phyloP scores from a whole-genome alignment of 495 filamentous ascomycete genomes.

The Penicillium bovifimosum region DNA sequence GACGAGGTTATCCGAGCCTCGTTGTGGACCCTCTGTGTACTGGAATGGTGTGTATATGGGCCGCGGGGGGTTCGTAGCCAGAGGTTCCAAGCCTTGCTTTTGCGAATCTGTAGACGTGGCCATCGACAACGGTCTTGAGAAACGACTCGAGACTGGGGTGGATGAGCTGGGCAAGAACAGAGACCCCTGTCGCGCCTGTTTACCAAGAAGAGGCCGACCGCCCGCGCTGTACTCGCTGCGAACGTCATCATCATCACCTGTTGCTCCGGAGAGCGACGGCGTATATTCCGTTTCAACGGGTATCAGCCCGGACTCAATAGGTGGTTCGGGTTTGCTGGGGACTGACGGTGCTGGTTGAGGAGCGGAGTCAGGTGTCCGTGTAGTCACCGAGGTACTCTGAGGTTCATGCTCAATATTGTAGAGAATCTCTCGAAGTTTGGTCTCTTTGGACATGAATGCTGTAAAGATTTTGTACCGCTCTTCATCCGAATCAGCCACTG shows the following conservation, averaged over 20 bases:
- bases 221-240: slow-evolving; percentile 42
- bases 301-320: slow-evolving; percentile 34
- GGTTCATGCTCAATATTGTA: slow-evolving; percentile 44
- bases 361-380: slow-evolving; percentile 5
- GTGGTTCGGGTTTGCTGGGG: slow-evolving; percentile 10
- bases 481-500: slow-evolving; percentile 43
- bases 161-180: slow-evolving; percentile 15
- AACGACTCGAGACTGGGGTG: slow-evolving; percentile 6
- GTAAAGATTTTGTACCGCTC: slow-evolving; percentile 50
- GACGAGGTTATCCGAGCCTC: slow-evolving; percentile 37
- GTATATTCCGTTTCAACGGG: slow-evolving; percentile 29
- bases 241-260: slow-evolving; percentile 21
- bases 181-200: slow-evolving; percentile 9
- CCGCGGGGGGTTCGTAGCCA: slow-evolving; percentile 37
- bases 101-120: slow-evolving; percentile 16
- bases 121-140: slow-evolving; percentile 21
- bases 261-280: background rate
- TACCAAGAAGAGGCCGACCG: slow-evolving; percentile 40
- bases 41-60: slow-evolving; percentile 45
- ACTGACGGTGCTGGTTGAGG: slow-evolving; percentile 7
- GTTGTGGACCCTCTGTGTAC: slow-evolving; percentile 44
- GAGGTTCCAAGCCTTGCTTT: slow-evolving; percentile 25
- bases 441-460: slow-evolving; percentile 46
- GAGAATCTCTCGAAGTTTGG: slow-evolving; percentile 46
- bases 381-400: slow-evolving; percentile 7